Base-by-base conservation (phyloP, 441 rosid species). In the Geranium incanum region DNA sequence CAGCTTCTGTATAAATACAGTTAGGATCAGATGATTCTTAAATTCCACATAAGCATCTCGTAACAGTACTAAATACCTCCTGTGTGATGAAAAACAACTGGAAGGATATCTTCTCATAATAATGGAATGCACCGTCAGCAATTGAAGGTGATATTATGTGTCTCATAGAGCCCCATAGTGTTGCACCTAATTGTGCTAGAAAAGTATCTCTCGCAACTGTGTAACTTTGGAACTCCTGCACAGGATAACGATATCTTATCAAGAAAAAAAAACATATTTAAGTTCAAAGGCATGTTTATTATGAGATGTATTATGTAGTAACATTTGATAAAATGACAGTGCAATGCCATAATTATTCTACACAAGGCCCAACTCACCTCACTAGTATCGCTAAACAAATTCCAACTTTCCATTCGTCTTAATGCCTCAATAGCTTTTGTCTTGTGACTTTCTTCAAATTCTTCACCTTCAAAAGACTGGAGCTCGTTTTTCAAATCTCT, bases 151-250 rank as follows among this genome's bases (percentile, higher is more conserved):
- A 88, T 78, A 91, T 73, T 72, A 95, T 77, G 70, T 95, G 99
- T 81, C 93, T 88, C 94, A 95, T 83, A 36, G 98, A 88, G 50
- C 97, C 99, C 99, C 97, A 89, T 39, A 95, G 85, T 37, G 91
- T 87, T 39, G 98, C 90, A 75, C 98, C 99, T 78, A 95, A 81
- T 81, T 95, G 98, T 59, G 99, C 88, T 70, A 95, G 97, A 84
- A 95, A 91, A 59, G 92, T 81, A 87, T 95, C 99, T 36, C 95
- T 92, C 68, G 99, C 99, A 84, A 95, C 94, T 5, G 99, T 92
- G 84, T 93, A 95, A 71, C 86, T 95, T 74, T 91, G 91, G 75
- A 84, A 89, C 75, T 89, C 97, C 99, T 95, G 85, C 74, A 79
- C 16, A 55, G 70, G 68, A 78, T 67, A 74, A 64, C 74, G 76